Conservation (phyloP, 1,139 yeast species). For the Candida tetrigidarum region DNA sequence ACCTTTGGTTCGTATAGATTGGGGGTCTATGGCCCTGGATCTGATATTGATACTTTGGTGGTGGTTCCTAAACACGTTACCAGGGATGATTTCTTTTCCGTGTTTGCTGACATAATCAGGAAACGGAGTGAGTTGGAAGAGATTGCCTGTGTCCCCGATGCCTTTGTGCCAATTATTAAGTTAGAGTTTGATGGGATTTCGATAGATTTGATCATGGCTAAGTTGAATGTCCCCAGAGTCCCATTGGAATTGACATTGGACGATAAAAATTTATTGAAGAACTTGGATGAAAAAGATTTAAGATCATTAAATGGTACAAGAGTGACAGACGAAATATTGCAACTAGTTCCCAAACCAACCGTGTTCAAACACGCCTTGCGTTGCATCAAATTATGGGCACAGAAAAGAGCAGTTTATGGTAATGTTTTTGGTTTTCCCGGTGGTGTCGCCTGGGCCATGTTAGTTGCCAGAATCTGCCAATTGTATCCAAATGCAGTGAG, state of each 20-base stretch:
- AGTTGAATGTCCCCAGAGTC: constrained; percentile 78
- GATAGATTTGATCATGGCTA: constrained; percentile 87
- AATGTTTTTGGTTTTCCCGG: constrained; percentile 98
- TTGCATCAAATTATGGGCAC: constrained; percentile 97
- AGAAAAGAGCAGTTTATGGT: constrained; percentile 89
- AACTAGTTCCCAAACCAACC: constrained; percentile 88
- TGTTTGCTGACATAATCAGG: constrained; percentile 69
- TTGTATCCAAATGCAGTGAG: constrained; percentile 95
- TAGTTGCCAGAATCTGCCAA: constrained; percentile 96
- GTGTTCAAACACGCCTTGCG: constrained; percentile 92
- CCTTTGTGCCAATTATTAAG: constrained; percentile 94
- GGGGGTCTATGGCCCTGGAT: constrained; percentile 98
- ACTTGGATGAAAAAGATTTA: constrained; percentile 88
- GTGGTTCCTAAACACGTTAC: constrained; percentile 97
- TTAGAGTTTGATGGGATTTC: constrained; percentile 87
- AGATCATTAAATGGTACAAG: constrained; percentile 94
- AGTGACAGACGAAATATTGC: constrained; percentile 92
- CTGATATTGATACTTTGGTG: constrained; percentile 94
- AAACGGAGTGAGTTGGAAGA: constrained; percentile 83
- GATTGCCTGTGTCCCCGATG: constrained; percentile 92
- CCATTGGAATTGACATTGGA: constrained; percentile 75
- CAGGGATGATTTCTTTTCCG: constrained; percentile 84
- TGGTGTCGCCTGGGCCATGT: constrained; percentile 99
- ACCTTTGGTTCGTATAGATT: constrained; percentile 93
- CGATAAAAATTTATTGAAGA: constrained; percentile 82